Base-by-base conservation (phyloP, 139 green algal species). In the Picochlorum sp. region DNA sequence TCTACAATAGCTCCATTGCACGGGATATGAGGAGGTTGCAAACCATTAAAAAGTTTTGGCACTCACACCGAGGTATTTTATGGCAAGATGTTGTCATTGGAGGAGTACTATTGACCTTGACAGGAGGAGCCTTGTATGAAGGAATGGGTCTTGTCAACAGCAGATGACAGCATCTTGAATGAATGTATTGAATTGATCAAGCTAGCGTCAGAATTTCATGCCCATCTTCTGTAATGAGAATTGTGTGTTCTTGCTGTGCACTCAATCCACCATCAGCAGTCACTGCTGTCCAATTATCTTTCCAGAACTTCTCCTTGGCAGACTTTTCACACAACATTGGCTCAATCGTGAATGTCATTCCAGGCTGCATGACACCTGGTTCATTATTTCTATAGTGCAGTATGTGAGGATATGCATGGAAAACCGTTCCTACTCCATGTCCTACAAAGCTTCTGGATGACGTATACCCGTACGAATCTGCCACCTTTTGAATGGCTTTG, bases 321-420 rank as follows among this genome's bases (percentile, higher is more conserved):
- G 49, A 78, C 56, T 81, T 90, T 58, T 71, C 49, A 23, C 69
- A 85, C 14, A 99, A 78, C 71, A 98, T 97, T 21, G 94, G 94
- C 80, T 99, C 94, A n/a, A 99, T 98, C 1, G 94, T 99, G 79
- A 99, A 99, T 1, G 91, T 97, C 81, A 92, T 82, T 11, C 86
- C 79, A 24, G 74, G 21, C 65, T 88, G 65, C 86, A 94, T 90
- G 15, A 71, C 51, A 1, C 81, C 84, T 8, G 54, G 68, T 50
- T 87, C 66, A 21, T 66, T 79, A 70, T 96, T 97, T 24, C 75
- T 68, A 49, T 83, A 75, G 77, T 98, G 94, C 7, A 87, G 52
- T 20, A 99, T 81, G 20, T 81, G 75, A 2, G 94, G 94, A 3
- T 74, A 76, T 1, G 80, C 81, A 71, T 99, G 94, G 80, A 98